Percentiles rank a stretch among this genome's conserved stretches.
phyloP scores from a whole-genome alignment of 2,329 filamentous ascomycete genomes.

The Tolypocladium pustulatum region DNA sequence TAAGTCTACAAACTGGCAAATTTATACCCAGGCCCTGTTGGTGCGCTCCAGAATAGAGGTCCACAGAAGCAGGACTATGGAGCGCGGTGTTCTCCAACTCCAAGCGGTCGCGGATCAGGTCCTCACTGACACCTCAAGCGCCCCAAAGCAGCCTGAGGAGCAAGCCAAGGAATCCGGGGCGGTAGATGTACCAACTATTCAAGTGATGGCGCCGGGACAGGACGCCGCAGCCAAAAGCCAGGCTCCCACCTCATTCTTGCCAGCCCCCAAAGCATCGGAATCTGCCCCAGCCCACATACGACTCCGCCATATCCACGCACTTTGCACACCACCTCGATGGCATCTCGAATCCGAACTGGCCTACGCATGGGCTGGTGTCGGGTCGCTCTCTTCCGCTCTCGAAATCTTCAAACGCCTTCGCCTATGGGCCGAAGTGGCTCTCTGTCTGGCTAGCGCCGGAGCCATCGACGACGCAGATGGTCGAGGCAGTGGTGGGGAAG shows the following conservation, averaged over 20 bases:
- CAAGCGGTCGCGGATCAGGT: slow-evolving; percentile 95
- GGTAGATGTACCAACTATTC: slow-evolving; percentile 31
- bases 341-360: slow-evolving; percentile 90
- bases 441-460: slow-evolving; percentile 64
- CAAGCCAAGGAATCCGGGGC: slow-evolving; percentile 15
- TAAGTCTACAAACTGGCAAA: slow-evolving; percentile 92
- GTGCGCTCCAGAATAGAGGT: slow-evolving; percentile 85
- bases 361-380: slow-evolving; percentile 81
- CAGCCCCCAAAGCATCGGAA: slow-evolving; percentile 62
- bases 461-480: slow-evolving; percentile 47
- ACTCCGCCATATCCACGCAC: slow-evolving; percentile 71
- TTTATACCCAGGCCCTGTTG: slow-evolving; percentile 88
- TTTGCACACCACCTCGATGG: slow-evolving; percentile 82
- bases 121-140: slow-evolving; percentile 63
- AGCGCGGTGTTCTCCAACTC: slow-evolving; percentile 81
- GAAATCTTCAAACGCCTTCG: slow-evolving; percentile 92
- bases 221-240: slow-evolving; percentile 10
- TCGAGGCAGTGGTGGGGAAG: slow-evolving; percentile 53
- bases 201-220: slow-evolving; percentile 28
- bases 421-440: slow-evolving; percentile 88
- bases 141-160: slow-evolving; percentile 16
- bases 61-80: slow-evolving; percentile 75
- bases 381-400: slow-evolving; percentile 78
- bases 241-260: slow-evolving; percentile 69
- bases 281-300: slow-evolving; percentile 68